Conservation (phyloP, 2,329 filamentous ascomycete genomes). For the Aspergillus luchuensis region DNA sequence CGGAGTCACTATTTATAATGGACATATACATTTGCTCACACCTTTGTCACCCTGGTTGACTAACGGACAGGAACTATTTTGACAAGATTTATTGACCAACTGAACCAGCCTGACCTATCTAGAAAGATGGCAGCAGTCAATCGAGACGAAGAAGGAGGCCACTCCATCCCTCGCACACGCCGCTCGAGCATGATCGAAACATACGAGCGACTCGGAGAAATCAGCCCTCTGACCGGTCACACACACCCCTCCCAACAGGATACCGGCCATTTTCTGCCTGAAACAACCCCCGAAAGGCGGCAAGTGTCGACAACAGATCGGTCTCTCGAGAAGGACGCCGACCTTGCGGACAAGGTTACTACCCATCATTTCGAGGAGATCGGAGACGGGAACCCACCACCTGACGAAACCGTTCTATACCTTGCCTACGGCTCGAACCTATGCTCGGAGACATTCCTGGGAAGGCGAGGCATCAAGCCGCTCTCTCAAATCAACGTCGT, state of each 20-base stretch:
- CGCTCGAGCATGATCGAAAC: constrained; percentile 7
- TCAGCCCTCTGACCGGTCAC: neutral
- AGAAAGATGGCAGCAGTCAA: neutral
- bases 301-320: constrained; percentile 26
- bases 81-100: neutral
- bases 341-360: constrained; percentile 24
- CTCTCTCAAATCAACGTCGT: constrained; percentile 79
- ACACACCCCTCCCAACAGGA: neutral
- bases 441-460: constrained; percentile 75
- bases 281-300: constrained; percentile 25
- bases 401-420: constrained; percentile 66
- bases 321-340: constrained; percentile 28
- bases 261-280: constrained; percentile 9
- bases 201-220: constrained; percentile 18
- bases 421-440: constrained; percentile 94
- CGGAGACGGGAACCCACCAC: neutral
- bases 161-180: neutral
- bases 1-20: neutral
- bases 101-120: neutral
- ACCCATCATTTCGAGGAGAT: neutral
- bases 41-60: neutral
- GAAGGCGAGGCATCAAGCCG: constrained; percentile 75
- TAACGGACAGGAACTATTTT: neutral
- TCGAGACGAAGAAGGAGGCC: constrained; percentile 3
- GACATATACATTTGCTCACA: neutral